These are phyloP conservation scores for Zymoseptoria brevis DNA, from an alignment of 2,329 filamentous ascomycete genomes.

Conservation along the genomic window DNA sequence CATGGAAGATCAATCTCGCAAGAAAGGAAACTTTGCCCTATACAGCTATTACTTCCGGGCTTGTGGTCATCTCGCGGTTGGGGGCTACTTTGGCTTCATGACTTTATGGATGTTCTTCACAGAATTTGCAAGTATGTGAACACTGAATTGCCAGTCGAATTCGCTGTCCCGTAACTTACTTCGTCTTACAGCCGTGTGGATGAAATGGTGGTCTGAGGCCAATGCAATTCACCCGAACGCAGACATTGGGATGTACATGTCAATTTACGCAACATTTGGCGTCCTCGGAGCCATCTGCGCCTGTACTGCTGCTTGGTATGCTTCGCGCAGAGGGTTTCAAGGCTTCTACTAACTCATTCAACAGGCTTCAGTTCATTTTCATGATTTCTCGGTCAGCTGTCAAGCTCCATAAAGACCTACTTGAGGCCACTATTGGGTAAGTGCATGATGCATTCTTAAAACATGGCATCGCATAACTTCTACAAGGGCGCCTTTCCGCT, in stretches of 20 bases:
- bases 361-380: constrained; percentile 26
- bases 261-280: constrained; percentile 17
- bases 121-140: constrained; percentile 27
- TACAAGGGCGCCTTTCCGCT: neutral
- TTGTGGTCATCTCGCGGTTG: constrained; percentile 19
- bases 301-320: constrained; percentile 24
- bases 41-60: constrained; percentile 19
- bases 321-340: neutral
- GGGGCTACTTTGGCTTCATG: constrained; percentile 19
- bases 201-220: constrained; percentile 42
- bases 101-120: constrained; percentile 32
- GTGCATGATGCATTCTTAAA: neutral
- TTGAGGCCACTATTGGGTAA: constrained; percentile 2
- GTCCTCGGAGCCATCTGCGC: constrained; percentile 24
- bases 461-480: neutral
- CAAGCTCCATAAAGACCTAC: constrained; percentile 36
- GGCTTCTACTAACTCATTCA: constrained; percentile 36
- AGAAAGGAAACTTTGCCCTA: constrained; percentile 35
- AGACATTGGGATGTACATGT: constrained; percentile 26
- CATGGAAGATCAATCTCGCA: constrained; percentile 32
- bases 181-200: constrained; percentile 31
- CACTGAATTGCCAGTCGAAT: too few relatives aligned
- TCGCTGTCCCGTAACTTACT: too few relatives aligned
- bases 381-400: constrained; percentile 49
- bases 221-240: constrained; percentile 33